phyloP scores from a whole-genome alignment of 129 eudicot species.

The Cynara cardunculus region DNA sequence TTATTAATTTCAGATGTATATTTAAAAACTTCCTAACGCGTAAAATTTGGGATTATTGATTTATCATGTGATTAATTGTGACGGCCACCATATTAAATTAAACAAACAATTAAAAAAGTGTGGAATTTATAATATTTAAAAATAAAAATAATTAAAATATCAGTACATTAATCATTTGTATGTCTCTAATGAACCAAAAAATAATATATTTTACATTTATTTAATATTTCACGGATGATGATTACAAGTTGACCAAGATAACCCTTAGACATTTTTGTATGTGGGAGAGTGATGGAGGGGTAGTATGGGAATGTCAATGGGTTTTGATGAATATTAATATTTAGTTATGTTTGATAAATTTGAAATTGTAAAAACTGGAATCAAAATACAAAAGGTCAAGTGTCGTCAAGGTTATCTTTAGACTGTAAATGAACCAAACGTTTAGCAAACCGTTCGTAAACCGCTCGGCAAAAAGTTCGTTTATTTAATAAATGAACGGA shows the following conservation, averaged over 20 bases:
- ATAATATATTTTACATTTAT: background rate
- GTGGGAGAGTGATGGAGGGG: conserved; percentile 16
- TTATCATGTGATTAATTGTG: conserved; percentile 7
- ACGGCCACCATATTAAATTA: conserved; percentile 12
- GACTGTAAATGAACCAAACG: too few relatives aligned
- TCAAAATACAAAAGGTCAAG: too few relatives aligned
- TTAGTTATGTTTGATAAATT: too few relatives aligned
- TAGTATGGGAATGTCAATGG: background rate
- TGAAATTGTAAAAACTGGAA: background rate
- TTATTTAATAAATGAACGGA: too few relatives aligned
- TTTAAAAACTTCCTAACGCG: background rate
- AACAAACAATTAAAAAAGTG: background rate
- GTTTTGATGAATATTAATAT: too few relatives aligned
- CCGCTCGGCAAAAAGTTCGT: too few relatives aligned
- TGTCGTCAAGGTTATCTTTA: too few relatives aligned
- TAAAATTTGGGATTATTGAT: conserved; percentile 15
- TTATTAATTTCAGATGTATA: background rate
- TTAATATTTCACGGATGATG: conserved; percentile 1
- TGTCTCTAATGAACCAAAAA: conserved; percentile 17
- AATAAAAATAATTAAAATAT: conserved; percentile 7
- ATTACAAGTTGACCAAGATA: conserved; percentile 23
- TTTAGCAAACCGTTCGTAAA: too few relatives aligned
- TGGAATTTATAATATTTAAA: background rate
- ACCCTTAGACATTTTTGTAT: conserved; percentile 13
- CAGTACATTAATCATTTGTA: conserved; percentile 23